Evolutionary conservation across 805 yeast species (phyloP).

Genomic region (Wickerhamomyces tratensis): DNA sequence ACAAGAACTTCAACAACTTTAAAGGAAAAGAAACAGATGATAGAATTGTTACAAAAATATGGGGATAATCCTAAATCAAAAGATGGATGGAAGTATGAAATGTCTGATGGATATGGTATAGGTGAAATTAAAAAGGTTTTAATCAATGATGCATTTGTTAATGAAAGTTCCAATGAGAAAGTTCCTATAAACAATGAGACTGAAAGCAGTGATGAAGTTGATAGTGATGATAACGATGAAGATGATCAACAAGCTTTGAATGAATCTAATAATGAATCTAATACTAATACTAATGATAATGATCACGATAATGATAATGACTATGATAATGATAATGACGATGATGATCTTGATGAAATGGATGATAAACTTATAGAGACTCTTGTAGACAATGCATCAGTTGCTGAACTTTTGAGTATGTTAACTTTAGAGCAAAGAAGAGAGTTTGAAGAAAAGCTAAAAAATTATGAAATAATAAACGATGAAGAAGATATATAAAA

Average conservation of each 20-base stretch:
- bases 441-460: conserved; percentile 1
- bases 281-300: background rate
- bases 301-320: conserved; percentile 1
- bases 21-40: conserved; percentile 1
- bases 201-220: too few species aligned
- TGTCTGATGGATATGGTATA: background rate
- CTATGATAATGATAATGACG: background rate
- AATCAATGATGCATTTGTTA: too few species aligned
- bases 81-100: conserved; percentile 3
- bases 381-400: conserved; percentile 1
- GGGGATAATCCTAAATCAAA: background rate
- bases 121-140: background rate
- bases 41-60: conserved; percentile 1
- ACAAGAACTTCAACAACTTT: too few species aligned
- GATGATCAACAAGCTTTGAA: too few species aligned
- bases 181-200: too few species aligned
- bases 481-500: background rate
- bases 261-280: too few species aligned
- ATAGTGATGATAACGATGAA: too few species aligned
- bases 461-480: background rate
- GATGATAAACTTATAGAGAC: background rate
- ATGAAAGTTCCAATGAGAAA: too few species aligned
- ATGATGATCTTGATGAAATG: conserved; percentile 3
- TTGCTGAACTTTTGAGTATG: background rate
- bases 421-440: conserved; percentile 1